Conservation (phyloP, 345 rosid genomes). For the Luvunga scandens region DNA sequence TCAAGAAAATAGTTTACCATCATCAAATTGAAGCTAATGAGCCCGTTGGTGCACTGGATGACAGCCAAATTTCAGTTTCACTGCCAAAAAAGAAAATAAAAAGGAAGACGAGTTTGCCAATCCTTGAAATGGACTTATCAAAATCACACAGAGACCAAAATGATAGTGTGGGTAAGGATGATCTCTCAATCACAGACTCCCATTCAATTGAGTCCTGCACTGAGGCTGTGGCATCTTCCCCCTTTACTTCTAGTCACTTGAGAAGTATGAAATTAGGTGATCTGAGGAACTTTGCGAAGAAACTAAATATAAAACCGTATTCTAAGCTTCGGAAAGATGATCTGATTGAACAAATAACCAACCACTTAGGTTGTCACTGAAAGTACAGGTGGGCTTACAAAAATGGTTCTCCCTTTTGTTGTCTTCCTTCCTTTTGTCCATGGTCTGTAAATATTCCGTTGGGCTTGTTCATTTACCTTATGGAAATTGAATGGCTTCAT, state of each 20-base stretch:
- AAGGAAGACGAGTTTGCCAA: constrained; percentile 11
- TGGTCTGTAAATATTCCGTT: background rate
- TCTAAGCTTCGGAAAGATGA: constrained; percentile 42
- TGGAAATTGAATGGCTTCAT: constrained; percentile 10
- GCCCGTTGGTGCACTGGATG: constrained; percentile 6
- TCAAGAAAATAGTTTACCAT: constrained; percentile 21
- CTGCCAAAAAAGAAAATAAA: constrained; percentile 25
- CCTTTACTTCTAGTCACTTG: constrained; percentile 28
- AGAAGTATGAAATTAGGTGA: constrained; percentile 42
- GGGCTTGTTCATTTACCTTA: background rate
- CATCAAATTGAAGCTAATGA: constrained; percentile 24
- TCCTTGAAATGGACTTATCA: constrained; percentile 11
- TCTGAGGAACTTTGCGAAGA: constrained; percentile 53
- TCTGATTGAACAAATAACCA: constrained; percentile 41
- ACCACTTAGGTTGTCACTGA: constrained; percentile 21
- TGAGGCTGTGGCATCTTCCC: constrained; percentile 1
- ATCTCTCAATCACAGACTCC: constrained; percentile 10
- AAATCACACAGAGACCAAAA: constrained; percentile 21
- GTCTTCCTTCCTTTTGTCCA: background rate
- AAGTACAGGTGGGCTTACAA: constrained; percentile 21
- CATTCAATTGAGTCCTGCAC: constrained; percentile 21
- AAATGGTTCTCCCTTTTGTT: constrained; percentile 7
- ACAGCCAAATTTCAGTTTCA: constrained; percentile 10
- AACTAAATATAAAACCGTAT: constrained; percentile 39
- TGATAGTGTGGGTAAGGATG: constrained; percentile 17